phyloP scores from a whole-genome alignment of 1,284 basidiomycete genomes.

The Jaminaea rosea region DNA sequence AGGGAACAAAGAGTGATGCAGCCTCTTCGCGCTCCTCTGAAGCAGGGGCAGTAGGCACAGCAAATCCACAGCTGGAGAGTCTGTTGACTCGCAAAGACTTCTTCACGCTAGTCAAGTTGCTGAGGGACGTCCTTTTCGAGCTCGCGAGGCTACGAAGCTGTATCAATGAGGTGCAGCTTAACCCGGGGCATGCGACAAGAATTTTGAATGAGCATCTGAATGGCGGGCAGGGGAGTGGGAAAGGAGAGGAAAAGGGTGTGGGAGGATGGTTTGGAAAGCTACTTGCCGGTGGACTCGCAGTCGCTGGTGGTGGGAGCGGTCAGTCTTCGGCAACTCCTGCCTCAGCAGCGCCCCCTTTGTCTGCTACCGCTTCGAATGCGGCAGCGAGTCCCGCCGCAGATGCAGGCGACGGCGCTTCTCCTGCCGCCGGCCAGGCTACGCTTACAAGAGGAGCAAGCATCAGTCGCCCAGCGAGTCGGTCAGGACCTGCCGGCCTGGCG shows the following conservation, averaged over 20 bases:
- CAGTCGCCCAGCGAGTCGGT: background rate
- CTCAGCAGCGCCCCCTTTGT: too few species aligned
- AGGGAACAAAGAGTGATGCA: slow-evolving; percentile 4
- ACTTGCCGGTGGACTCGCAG: slow-evolving; percentile 14
- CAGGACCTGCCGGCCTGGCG: background rate
- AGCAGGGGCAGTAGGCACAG: background rate
- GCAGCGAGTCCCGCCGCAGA: background rate
- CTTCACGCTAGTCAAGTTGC: slow-evolving; percentile 68
- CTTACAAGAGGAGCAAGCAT: background rate
- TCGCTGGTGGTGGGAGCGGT: slow-evolving; percentile 8
- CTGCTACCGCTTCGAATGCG: slow-evolving; percentile 3
- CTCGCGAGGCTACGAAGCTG: slow-evolving; percentile 70
- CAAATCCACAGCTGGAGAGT: slow-evolving; percentile 32
- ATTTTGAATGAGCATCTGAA: slow-evolving; percentile 40
- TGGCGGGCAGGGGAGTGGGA: too few species aligned
- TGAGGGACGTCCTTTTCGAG: slow-evolving; percentile 76
- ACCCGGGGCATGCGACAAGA: slow-evolving; percentile 59
- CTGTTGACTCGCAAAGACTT: slow-evolving; percentile 73
- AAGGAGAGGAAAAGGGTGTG: slow-evolving; percentile 24
- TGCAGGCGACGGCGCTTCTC: background rate
- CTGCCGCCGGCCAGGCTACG: background rate
- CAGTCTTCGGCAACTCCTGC: too few species aligned
- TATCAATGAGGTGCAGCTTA: slow-evolving; percentile 81
- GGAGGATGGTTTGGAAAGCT: slow-evolving; percentile 28
- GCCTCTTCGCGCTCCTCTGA: background rate